These are phyloP conservation scores for Trametes sp. DNA, from an alignment of 1,284 basidiomycete species.

Conservation along the genomic window DNA sequence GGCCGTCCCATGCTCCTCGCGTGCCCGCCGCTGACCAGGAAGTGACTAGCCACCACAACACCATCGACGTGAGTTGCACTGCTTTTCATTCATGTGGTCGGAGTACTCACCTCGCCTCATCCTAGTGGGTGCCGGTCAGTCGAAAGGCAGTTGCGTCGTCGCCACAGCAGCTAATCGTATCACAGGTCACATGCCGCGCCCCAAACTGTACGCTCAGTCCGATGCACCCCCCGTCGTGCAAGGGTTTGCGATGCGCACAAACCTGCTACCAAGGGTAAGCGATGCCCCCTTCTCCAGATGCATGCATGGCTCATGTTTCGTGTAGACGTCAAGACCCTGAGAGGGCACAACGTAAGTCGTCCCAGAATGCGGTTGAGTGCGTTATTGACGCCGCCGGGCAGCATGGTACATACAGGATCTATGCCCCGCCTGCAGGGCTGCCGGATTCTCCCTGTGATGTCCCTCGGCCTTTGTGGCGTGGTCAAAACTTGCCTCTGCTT, in stretches of 20 bases:
- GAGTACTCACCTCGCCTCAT: neutral
- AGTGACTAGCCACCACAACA: constrained; percentile 2
- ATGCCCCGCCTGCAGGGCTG: constrained; percentile 2
- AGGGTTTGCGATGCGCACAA: neutral
- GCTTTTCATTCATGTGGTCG: neutral
- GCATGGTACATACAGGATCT: constrained; percentile 12
- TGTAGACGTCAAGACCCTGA: constrained; percentile 2
- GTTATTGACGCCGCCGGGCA: neutral
- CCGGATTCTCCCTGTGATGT: neutral
- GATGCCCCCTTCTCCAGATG: no score
- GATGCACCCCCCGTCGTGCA: constrained; percentile 3
- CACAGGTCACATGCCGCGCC: constrained; percentile 3
- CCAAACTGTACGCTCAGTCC: constrained; percentile 6
- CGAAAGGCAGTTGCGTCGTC: neutral
- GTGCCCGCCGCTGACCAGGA: neutral
- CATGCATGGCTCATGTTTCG: neutral
- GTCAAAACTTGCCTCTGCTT: neutral
- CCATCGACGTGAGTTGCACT: constrained; percentile 1
- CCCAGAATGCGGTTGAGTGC: neutral
- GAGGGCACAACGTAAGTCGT: neutral
- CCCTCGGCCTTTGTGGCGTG: neutral
- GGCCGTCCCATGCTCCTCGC: neutral
- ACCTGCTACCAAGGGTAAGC: constrained; percentile 7
- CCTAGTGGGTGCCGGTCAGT: constrained; percentile 8
- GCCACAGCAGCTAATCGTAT: neutral